Evolutionary conservation across 192 early-diverging fungal species (phyloP), one percentile per base, ranked within the genome.

Genomic region (Mortierella hygrophila): DNA sequence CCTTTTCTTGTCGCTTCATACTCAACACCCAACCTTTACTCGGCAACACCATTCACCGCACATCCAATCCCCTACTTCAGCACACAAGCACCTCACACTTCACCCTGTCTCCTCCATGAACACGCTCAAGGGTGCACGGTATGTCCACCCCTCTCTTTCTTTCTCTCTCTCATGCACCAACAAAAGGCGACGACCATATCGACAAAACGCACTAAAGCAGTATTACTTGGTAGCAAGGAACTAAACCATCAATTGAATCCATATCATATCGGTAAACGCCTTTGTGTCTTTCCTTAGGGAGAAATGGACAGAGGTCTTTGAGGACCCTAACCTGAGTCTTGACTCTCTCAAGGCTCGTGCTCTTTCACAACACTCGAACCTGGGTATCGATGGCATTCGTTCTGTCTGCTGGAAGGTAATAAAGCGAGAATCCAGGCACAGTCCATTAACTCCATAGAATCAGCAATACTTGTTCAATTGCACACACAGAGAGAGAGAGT

Each of bases 331-430:
- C 49, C 78, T 92, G 35, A 83, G 89, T 37, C 42, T 87, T 35
- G 82, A 79, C 18, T 88, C 88, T 13, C 85, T 93, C 38, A 80
- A 87, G 60, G 82, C 90, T 41, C 87, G 90, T 35, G 92, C 89
- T 42, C 63, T 91, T 40, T 77, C 75, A 9, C 84, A 80, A 40
- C 57, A 83, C 35, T 89, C 90, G 0, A 90, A 88, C 76, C 65
- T 92, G n/a, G 91, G 91, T 75, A 85, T 80, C 70, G 72, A 89
- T 35, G 88, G 91, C 15, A 81, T 93, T 47, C 88, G 92, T 16
- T 93, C 92, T 49, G 88, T 93, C 20, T 93, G 91, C 54, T 93
- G 92, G 92, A 93, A 91, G 90, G 92, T 92, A 70, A 32, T 92
- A 70, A 32, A 70, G 38, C 41, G 69, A 70, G 23, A 21, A 68